Evolutionary conservation across 2,329 filamentous ascomycete species (phyloP).

Genomic region (Ophiognomonia clavigignenti-juglandacearum): DNA sequence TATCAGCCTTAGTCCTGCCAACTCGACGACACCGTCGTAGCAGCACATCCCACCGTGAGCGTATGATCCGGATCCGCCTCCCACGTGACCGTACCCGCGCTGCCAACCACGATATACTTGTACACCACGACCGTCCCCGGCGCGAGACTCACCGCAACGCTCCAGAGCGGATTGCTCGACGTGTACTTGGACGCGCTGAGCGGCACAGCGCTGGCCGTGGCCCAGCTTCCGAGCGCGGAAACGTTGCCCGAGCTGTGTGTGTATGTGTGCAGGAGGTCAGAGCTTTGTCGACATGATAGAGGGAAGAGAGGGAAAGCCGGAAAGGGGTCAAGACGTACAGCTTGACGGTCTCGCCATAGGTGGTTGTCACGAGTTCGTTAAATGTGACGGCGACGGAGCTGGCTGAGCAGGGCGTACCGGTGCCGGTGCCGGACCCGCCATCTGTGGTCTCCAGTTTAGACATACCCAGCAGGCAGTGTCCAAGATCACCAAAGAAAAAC

Average conservation of each 20-base stretch:
- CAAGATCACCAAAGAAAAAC: no score
- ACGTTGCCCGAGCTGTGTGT: constrained; percentile 20
- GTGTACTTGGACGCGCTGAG: constrained; percentile 47
- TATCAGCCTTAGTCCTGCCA: constrained; percentile 21
- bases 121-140: constrained; percentile 45
- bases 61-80: constrained; percentile 40
- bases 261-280: no score
- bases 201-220: constrained; percentile 36
- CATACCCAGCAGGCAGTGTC: not conserved
- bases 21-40: constrained; percentile 23
- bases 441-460: constrained; percentile 2
- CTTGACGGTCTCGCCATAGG: constrained; percentile 21
- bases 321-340: constrained; percentile 16
- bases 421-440: not conserved
- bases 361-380: constrained; percentile 21
- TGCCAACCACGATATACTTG: constrained; percentile 49
- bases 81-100: constrained; percentile 44
- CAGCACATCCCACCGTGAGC: constrained; percentile 22
- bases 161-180: constrained; percentile 45
- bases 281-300: no score
- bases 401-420: constrained; percentile 5
- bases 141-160: constrained; percentile 37
- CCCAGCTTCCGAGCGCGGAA: constrained; percentile 45
- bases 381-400: constrained; percentile 22
- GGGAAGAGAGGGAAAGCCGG: no score